A percentile compares a stretch with the other conserved stretches of the same genome.
These are phyloP conservation scores for Neopestalotiopsis sp. DNA, from an alignment of 2,329 filamentous ascomycete genomes.

Conservation along the genomic window DNA sequence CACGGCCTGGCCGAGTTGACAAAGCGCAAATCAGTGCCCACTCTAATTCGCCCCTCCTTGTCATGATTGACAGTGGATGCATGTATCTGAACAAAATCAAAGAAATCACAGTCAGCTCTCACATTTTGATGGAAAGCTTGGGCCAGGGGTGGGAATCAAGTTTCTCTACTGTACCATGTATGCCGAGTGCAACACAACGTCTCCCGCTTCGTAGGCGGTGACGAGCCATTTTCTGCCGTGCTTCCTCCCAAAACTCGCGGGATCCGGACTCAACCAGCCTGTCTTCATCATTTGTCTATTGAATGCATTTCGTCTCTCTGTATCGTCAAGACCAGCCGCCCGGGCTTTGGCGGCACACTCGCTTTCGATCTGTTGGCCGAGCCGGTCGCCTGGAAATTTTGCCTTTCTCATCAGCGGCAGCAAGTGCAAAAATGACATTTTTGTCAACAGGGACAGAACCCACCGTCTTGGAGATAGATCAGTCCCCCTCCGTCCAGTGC, in stretches of 20 bases:
- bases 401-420: not conserved
- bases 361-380: not conserved
- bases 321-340: not conserved
- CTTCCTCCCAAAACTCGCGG: not conserved
- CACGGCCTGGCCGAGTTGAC: not conserved
- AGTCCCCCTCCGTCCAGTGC: not conserved
- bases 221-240: not conserved
- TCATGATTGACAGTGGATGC: not conserved
- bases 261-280: not conserved
- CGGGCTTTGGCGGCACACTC: not conserved
- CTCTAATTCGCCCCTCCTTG: not conserved
- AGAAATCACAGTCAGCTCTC: not conserved
- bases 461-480: not conserved
- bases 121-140: not conserved
- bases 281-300: not conserved
- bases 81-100: not conserved
- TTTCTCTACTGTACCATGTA: not conserved
- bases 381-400: not conserved
- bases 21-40: conserved; percentile 1
- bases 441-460: not conserved
- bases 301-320: not conserved
- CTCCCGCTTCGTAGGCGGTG: not conserved
- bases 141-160: no score
- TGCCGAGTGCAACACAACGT: not conserved
- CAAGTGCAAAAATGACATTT: no score